Percentiles rank a stretch among this genome's conserved stretches.
Evolutionary conservation across 1,284 basidiomycete genomes (phyloP).

Genomic region (Malassezia equina): DNA sequence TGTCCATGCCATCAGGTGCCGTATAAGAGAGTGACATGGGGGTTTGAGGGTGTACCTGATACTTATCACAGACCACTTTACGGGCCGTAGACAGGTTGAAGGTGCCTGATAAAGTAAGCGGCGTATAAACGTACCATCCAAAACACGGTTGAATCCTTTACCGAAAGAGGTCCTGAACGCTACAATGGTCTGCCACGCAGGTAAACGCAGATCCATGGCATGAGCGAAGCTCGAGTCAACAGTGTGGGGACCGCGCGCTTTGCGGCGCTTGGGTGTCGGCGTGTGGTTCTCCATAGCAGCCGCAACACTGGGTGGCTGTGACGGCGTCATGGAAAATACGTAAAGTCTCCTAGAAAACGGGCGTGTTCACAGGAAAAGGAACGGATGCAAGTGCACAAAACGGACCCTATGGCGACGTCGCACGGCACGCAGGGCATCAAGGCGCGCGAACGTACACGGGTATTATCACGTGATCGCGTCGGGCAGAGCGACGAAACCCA

Average conservation of each 20-base stretch:
- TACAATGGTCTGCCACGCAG: slow-evolving; percentile 14
- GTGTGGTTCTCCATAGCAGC: background rate
- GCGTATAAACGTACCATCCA: slow-evolving; percentile 6
- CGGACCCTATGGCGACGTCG: background rate
- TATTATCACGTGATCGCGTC: background rate
- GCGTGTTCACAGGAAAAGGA: background rate
- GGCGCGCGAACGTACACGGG: background rate
- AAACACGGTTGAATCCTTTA: slow-evolving; percentile 13
- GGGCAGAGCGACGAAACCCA: background rate
- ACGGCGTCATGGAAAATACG: background rate
- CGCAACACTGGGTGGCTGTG: background rate
- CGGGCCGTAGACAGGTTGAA: slow-evolving; percentile 6
- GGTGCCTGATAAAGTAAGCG: background rate
- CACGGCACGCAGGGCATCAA: background rate
- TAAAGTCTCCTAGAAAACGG: background rate
- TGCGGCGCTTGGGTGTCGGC: background rate
- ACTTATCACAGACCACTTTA: slow-evolving; percentile 18
- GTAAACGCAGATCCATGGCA: background rate
- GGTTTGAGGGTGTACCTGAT: slow-evolving; percentile 13
- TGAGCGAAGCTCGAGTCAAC: background rate
- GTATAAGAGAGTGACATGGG: slow-evolving; percentile 25
- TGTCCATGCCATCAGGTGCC: slow-evolving; percentile 23
- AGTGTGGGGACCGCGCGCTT: background rate
- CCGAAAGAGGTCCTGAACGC: slow-evolving; percentile 14
- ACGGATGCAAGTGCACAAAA: background rate